A percentile compares a stretch with the other conserved stretches of the same genome.
Conservation (phyloP, 176 grass and related monocot species). For the Carex littledalei region DNA sequence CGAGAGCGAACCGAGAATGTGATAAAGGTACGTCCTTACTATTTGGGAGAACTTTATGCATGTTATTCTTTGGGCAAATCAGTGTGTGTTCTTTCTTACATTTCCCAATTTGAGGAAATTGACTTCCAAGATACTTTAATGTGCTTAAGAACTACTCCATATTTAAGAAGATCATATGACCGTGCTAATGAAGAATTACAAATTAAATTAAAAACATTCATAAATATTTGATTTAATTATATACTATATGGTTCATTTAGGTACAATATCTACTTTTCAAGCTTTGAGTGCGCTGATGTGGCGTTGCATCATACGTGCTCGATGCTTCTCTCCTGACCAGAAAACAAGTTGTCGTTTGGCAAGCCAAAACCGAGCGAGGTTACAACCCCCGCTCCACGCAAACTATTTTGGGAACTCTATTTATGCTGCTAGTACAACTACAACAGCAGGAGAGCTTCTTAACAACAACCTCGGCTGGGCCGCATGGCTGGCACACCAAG, state of each 20-base stretch:
- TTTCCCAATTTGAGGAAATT: not conserved
- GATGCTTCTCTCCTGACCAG: constrained; percentile 16
- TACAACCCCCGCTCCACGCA: constrained; percentile 31
- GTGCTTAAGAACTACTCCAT: not conserved
- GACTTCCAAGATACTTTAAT: not conserved
- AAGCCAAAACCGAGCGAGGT: constrained; percentile 41
- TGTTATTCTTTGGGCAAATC: not conserved
- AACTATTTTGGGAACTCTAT: constrained; percentile 56
- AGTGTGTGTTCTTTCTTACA: not conserved
- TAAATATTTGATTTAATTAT: not conserved
- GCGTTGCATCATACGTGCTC: constrained; percentile 51
- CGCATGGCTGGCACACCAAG: constrained; percentile 25
- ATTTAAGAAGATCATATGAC: not conserved
- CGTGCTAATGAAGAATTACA: not conserved
- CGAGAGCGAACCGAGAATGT: constrained; percentile 33
- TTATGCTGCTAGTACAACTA: constrained; percentile 4
- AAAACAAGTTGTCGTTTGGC: constrained; percentile 24
- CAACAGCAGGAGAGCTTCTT: constrained; percentile 33
- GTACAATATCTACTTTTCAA: constrained; percentile 43
- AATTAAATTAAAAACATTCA: not conserved
- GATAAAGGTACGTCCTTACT: not conserved
- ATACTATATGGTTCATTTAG: not conserved
- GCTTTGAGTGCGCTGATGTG: constrained; percentile 46
- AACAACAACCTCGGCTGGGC: constrained; percentile 50
- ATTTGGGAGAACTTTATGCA: not conserved